These are phyloP conservation scores for Bipolaris oryzae DNA, from an alignment of 2,329 filamentous ascomycete genomes.

Conservation along the genomic window DNA sequence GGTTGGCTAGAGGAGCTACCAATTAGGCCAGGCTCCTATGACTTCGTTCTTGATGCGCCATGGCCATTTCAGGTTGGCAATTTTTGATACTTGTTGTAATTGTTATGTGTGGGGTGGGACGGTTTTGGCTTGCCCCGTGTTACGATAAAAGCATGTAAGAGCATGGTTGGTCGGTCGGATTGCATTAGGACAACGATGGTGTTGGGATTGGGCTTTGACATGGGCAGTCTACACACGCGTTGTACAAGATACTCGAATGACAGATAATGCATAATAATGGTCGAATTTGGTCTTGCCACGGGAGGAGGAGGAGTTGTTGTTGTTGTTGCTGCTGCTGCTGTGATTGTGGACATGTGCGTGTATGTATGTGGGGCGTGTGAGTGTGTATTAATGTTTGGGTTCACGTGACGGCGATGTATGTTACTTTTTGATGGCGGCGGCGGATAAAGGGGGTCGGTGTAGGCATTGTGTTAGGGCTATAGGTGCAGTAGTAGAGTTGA, in stretches of 20 bases:
- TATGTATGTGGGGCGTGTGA: too few species aligned
- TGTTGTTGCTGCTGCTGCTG: not conserved
- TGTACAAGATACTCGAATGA: constrained; percentile 12
- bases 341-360: too few species aligned
- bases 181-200: constrained; percentile 16
- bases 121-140: constrained; percentile 21
- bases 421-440: not conserved
- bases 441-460: not conserved
- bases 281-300: not conserved
- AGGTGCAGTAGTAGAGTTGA: not conserved
- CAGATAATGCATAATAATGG: constrained; percentile 20
- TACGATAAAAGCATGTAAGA: constrained; percentile 31
- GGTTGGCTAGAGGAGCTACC: constrained; percentile 10
- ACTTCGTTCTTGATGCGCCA: constrained; percentile 10
- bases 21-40: constrained; percentile 4
- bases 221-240: constrained; percentile 7
- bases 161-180: constrained; percentile 22
- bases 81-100: constrained; percentile 32
- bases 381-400: too few species aligned
- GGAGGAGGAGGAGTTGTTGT: not conserved
- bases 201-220: constrained; percentile 18
- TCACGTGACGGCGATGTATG: not conserved
- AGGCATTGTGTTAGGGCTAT: too few species aligned
- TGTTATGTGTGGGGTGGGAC: constrained; percentile 22
- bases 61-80: constrained; percentile 8